A percentile compares a stretch with the other conserved stretches of the same genome.
phyloP scores from a whole-genome alignment of 768 basidiomycete species.

The Amanita inopinata region DNA sequence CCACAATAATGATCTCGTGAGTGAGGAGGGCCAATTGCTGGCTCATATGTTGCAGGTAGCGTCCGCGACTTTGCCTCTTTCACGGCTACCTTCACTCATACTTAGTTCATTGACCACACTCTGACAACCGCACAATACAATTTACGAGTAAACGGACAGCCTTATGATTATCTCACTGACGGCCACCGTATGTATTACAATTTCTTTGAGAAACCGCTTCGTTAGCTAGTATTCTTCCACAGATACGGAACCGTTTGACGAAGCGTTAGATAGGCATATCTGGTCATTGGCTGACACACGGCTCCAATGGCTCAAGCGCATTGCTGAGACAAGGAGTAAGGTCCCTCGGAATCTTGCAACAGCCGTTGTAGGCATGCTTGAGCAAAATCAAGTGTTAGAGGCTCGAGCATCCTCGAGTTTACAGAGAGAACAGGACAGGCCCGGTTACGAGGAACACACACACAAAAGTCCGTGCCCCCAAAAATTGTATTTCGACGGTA shows the following conservation, averaged over 20 bases:
- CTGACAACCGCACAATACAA: slow-evolving; percentile 61
- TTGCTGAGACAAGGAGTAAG: slow-evolving; percentile 57
- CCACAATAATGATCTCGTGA: slow-evolving; percentile 24
- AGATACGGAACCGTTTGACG: slow-evolving; percentile 79
- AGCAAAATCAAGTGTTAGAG: slow-evolving; percentile 23
- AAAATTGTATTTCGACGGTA: background rate
- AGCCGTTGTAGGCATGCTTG: slow-evolving; percentile 20
- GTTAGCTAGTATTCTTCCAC: too few relatives aligned
- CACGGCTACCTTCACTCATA: slow-evolving; percentile 5
- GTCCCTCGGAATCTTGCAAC: slow-evolving; percentile 45
- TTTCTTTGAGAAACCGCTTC: too few relatives aligned
- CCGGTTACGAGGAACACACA: slow-evolving; percentile 9
- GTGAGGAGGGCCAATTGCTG: slow-evolving; percentile 38
- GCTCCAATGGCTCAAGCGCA: slow-evolving; percentile 64
- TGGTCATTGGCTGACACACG: slow-evolving; percentile 73
- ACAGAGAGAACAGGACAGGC: slow-evolving; percentile 14
- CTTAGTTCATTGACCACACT: slow-evolving; percentile 51
- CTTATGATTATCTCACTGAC: slow-evolving; percentile 53
- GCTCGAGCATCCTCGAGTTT: slow-evolving; percentile 12
- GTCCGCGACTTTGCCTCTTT: background rate
- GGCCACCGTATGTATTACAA: too few relatives aligned
- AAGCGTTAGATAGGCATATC: slow-evolving; percentile 73
- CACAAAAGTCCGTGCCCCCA: background rate
- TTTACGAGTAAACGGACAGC: slow-evolving; percentile 72
- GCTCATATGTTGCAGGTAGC: slow-evolving; percentile 42